Percentiles rank a stretch among this genome's conserved stretches.
Conservation (phyloP, 257 asterid genomes). For the Dorcoceras hygrometricum region DNA sequence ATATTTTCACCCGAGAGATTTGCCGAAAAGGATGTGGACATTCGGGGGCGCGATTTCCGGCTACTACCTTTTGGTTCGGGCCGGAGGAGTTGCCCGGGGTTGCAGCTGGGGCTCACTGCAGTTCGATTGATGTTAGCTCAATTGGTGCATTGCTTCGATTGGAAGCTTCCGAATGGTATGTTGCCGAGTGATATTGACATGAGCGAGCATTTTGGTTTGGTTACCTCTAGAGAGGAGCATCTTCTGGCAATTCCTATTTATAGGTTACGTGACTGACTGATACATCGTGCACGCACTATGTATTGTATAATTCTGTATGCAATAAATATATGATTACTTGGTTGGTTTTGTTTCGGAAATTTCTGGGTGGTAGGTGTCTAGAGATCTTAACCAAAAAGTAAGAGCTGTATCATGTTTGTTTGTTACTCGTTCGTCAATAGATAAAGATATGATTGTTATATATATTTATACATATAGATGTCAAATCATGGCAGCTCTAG, state of each 20-base stretch:
- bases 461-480: no score
- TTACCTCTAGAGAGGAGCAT: slow-evolving; percentile 18
- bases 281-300: no score
- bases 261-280: slow-evolving; percentile 8
- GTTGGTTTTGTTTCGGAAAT: no score
- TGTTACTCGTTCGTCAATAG: no score
- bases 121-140: slow-evolving; percentile 32
- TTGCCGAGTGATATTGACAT: slow-evolving; percentile 27
- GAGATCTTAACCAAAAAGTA: no score
- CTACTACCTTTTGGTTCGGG: slow-evolving; percentile 38
- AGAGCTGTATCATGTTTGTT: no score
- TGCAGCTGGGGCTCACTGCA: slow-evolving; percentile 26
- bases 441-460: no score
- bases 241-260: slow-evolving; percentile 26
- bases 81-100: slow-evolving; percentile 34
- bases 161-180: slow-evolving; percentile 35
- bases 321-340: no score
- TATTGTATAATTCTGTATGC: no score
- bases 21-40: slow-evolving; percentile 23
- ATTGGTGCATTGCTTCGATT: slow-evolving; percentile 40
- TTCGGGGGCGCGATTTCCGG: slow-evolving; percentile 24
- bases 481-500: no score
- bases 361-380: no score
- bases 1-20: slow-evolving; percentile 35
- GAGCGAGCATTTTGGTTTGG: slow-evolving; percentile 30